Percentiles rank a stretch among this genome's conserved stretches.
These are phyloP conservation scores for Pleurotus giganteus DNA, from an alignment of 768 basidiomycete species.

Conservation along the genomic window DNA sequence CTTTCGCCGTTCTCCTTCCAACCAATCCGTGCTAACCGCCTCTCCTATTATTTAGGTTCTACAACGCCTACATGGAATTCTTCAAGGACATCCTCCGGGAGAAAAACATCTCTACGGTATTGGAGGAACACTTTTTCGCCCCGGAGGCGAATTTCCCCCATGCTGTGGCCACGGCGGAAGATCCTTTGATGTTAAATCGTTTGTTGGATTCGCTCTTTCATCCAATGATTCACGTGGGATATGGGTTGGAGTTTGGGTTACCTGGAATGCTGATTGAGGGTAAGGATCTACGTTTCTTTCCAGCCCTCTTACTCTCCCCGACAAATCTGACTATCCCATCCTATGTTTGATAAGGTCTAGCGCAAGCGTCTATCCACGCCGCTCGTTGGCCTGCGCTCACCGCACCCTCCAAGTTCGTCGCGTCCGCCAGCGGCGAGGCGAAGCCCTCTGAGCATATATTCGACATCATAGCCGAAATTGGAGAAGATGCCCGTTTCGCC, in stretches of 20 bases:
- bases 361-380: slow-evolving; percentile 51
- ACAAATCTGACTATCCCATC: too few species aligned
- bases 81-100: slow-evolving; percentile 42
- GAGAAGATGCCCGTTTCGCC: slow-evolving; percentile 42
- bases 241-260: slow-evolving; percentile 59
- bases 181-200: slow-evolving; percentile 51
- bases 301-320: too few species aligned
- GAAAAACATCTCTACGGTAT: slow-evolving; percentile 37
- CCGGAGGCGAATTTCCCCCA: slow-evolving; percentile 41
- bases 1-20: background rate
- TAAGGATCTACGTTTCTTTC: too few species aligned
- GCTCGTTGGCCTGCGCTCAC: slow-evolving; percentile 32
- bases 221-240: slow-evolving; percentile 62
- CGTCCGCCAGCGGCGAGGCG: background rate
- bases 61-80: slow-evolving; percentile 53
- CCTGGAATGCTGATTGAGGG: slow-evolving; percentile 65
- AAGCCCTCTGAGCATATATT: slow-evolving; percentile 36
- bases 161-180: background rate
- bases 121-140: slow-evolving; percentile 68
- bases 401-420: slow-evolving; percentile 17
- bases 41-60: slow-evolving; percentile 41
- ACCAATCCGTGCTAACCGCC: background rate
- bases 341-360: too few species aligned
- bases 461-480: slow-evolving; percentile 51
- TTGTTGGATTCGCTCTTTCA: slow-evolving; percentile 58